phyloP scores from a whole-genome alignment of 768 basidiomycete genomes.

The Candolleomyces eurysporus region DNA sequence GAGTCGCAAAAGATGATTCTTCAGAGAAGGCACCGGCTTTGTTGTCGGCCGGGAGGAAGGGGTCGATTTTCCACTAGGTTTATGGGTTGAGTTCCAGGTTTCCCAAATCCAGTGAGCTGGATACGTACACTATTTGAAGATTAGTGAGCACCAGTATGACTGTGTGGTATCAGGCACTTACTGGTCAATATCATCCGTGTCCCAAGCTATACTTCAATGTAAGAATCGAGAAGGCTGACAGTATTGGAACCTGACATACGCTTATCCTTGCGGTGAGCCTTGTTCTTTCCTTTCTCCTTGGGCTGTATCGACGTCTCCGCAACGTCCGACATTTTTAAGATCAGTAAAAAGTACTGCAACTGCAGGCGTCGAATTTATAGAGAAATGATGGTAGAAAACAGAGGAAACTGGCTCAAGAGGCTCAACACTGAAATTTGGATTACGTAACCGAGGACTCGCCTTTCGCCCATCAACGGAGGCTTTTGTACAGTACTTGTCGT shows the following conservation, averaged over 20 bases:
- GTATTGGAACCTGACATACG: conserved; percentile 51
- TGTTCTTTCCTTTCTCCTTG: conserved; percentile 80
- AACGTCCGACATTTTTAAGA: background rate
- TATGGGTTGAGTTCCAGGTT: background rate
- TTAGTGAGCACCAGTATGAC: background rate
- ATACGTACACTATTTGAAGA: background rate
- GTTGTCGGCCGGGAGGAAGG: conserved; percentile 74
- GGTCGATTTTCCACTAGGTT: conserved; percentile 82
- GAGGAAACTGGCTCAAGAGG: background rate
- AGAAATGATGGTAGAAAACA: background rate
- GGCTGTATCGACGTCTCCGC: conserved; percentile 42
- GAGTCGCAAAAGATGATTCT: conserved; percentile 96
- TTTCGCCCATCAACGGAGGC: too few species aligned
- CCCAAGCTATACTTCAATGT: conserved; percentile 72
- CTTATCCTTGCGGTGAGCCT: conserved; percentile 90
- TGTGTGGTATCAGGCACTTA: conserved; percentile 39
- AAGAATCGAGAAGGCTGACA: background rate
- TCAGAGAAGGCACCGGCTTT: conserved; percentile 84
- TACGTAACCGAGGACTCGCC: too few species aligned
- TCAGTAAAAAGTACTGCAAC: background rate
- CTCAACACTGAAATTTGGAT: too few species aligned
- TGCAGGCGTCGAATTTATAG: conserved; percentile 3
- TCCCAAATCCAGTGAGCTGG: background rate
- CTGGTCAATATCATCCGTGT: conserved; percentile 99
- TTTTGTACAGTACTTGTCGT: too few species aligned